phyloP scores from a whole-genome alignment of 2,329 filamentous ascomycete species.

The Calonectria multiphialidica region DNA sequence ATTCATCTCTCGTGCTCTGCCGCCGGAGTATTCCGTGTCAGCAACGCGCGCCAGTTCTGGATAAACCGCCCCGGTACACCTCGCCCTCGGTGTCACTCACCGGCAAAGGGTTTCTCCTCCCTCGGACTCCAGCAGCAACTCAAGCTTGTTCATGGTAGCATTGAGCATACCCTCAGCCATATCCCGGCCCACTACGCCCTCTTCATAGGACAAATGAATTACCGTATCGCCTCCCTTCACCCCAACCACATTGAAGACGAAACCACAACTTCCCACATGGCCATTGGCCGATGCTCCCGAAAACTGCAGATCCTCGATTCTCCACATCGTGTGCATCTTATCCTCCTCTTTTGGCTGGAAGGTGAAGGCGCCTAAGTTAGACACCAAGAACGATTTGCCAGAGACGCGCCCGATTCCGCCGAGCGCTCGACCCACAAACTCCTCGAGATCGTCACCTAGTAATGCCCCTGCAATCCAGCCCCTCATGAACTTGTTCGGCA shows the following conservation, averaged over 20 bases:
- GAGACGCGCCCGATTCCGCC: slow-evolving; percentile 15
- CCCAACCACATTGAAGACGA: slow-evolving; percentile 23
- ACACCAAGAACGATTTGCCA: slow-evolving; percentile 17
- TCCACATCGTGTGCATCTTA: neutral
- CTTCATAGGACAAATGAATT: slow-evolving; percentile 21
- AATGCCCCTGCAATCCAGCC: slow-evolving; percentile 18
- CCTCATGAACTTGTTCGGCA: slow-evolving; percentile 16
- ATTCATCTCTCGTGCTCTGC: neutral
- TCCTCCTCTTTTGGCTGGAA: neutral
- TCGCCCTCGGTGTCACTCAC: neutral
- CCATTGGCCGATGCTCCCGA: slow-evolving; percentile 23
- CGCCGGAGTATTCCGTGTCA: neutral
- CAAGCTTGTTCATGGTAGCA: slow-evolving; percentile 24
- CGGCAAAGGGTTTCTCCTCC: neutral
- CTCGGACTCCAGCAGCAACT: slow-evolving; percentile 5
- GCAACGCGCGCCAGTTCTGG: neutral
- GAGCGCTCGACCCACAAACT: slow-evolving; percentile 14
- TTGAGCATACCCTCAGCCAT: slow-evolving; percentile 17
- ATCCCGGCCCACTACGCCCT: slow-evolving; percentile 17
- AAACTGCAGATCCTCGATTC: slow-evolving; percentile 26
- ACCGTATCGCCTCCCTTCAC: slow-evolving; percentile 21
- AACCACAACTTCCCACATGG: slow-evolving; percentile 16
- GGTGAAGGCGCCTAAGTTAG: slow-evolving; percentile 22
- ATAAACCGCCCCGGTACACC: neutral
- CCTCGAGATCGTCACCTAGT: slow-evolving; percentile 19